phyloP scores from a whole-genome alignment of 2,329 filamentous ascomycete genomes.

The Aspergillus sp. region DNA sequence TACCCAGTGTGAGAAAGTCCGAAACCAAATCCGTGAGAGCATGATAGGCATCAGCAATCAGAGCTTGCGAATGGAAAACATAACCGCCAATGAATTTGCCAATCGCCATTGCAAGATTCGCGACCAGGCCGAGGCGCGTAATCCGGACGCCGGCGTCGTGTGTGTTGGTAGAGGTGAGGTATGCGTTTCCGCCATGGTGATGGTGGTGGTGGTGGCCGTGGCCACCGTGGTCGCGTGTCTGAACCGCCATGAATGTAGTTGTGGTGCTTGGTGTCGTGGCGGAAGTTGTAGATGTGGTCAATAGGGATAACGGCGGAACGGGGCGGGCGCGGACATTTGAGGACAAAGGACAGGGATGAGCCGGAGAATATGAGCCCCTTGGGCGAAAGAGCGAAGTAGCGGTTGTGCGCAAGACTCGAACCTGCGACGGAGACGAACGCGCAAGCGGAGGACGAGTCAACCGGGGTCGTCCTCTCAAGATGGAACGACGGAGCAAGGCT shows the following conservation, averaged over 20 bases:
- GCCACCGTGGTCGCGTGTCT: conserved; percentile 50
- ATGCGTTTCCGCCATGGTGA: conserved; percentile 84
- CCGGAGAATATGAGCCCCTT: conserved; percentile 20
- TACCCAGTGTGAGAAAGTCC: conserved; percentile 90
- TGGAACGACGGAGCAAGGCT: conserved; percentile 42
- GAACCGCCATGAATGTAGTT: conserved; percentile 42
- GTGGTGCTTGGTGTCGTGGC: conserved; percentile 34
- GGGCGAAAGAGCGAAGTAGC: conserved; percentile 17
- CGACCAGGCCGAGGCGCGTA: conserved; percentile 83
- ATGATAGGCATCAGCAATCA: conserved; percentile 93
- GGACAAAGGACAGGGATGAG: conserved; percentile 10
- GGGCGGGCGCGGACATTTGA: conserved; percentile 21
- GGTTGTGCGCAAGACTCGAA: conserved; percentile 31
- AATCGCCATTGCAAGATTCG: conserved; percentile 92
- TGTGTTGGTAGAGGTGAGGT: conserved; percentile 79
- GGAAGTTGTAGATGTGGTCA: conserved; percentile 23
- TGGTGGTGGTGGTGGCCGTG: conserved; percentile 65
- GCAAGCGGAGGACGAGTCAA: conserved; percentile 21
- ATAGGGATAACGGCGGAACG: conserved; percentile 21
- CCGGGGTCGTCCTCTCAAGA: conserved; percentile 20
- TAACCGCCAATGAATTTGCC: conserved; percentile 92
- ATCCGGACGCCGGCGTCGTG: conserved; percentile 93
- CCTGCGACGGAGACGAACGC: conserved; percentile 23
- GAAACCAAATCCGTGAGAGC: conserved; percentile 94
- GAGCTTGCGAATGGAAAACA: conserved; percentile 90